These are phyloP conservation scores for Tricladium varicosporioides DNA, from an alignment of 2,329 filamentous ascomycete species.

Conservation along the genomic window DNA sequence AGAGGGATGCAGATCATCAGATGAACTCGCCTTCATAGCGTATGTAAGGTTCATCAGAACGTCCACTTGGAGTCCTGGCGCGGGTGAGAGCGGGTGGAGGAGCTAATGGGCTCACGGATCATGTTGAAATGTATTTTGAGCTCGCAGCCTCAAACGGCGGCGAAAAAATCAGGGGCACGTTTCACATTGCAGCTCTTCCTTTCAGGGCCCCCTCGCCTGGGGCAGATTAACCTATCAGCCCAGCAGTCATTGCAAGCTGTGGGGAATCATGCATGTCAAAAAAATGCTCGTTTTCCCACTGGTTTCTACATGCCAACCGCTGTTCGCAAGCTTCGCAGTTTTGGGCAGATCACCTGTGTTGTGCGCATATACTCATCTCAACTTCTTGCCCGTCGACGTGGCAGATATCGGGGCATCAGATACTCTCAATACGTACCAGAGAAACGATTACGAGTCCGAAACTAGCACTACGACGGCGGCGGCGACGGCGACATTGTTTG, in stretches of 20 bases:
- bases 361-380: background rate
- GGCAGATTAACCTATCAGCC: background rate
- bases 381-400: background rate
- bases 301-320: background rate
- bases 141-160: background rate
- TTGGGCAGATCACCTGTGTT: background rate
- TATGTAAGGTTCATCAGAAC: background rate
- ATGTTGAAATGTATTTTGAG: background rate
- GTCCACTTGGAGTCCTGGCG: background rate
- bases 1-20: background rate
- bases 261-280: background rate
- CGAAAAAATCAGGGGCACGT: background rate
- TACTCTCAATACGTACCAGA: background rate
- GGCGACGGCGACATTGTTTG: too few relatives aligned
- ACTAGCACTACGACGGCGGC: too few relatives aligned
- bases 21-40: background rate
- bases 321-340: background rate
- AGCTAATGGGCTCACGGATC: background rate
- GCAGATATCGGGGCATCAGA: background rate
- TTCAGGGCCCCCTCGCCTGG: too few relatives aligned
- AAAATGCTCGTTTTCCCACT: background rate
- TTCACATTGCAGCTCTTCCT: background rate
- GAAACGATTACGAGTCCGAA: too few relatives aligned
- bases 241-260: background rate
- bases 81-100: too few relatives aligned